Conservation (phyloP, 768 basidiomycete species). For the Lactarius deliciosus region DNA sequence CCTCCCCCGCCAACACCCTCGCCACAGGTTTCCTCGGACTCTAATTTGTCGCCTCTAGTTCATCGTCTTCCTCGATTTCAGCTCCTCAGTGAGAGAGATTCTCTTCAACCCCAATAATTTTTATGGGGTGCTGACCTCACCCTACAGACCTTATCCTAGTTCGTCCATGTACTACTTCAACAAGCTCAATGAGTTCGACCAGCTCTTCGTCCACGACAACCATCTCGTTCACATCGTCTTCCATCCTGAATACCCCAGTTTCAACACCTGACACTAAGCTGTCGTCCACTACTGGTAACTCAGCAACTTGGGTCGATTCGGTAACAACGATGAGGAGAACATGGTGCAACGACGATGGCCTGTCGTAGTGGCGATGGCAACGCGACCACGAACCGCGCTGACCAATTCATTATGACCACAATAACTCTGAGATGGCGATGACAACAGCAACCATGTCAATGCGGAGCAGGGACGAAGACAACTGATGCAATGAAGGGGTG, state of each 20-base stretch:
- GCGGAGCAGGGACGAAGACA: too few species aligned
- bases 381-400: too few species aligned
- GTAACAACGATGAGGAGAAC: slow-evolving; percentile 15
- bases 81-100: slow-evolving; percentile 15
- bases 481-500: too few species aligned
- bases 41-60: slow-evolving; percentile 2
- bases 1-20: slow-evolving; percentile 20
- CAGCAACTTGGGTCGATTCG: slow-evolving; percentile 30
- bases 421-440: too few species aligned
- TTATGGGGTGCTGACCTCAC: neutral
- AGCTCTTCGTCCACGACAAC: slow-evolving; percentile 28
- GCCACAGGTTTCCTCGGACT: slow-evolving; percentile 24
- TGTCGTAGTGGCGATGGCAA: too few species aligned
- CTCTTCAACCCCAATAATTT: neutral
- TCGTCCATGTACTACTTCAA: slow-evolving; percentile 21
- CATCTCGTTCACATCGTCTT: slow-evolving; percentile 24
- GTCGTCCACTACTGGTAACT: slow-evolving; percentile 25
- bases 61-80: slow-evolving; percentile 17
- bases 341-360: too few species aligned
- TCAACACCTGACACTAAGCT: slow-evolving; percentile 30
- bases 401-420: too few species aligned
- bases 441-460: too few species aligned
- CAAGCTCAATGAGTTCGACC: slow-evolving; percentile 35
- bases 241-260: neutral
- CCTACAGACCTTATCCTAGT: slow-evolving; percentile 6